These are phyloP conservation scores for Rosa persica DNA, from an alignment of 306 rosid species.

Conservation along the genomic window DNA sequence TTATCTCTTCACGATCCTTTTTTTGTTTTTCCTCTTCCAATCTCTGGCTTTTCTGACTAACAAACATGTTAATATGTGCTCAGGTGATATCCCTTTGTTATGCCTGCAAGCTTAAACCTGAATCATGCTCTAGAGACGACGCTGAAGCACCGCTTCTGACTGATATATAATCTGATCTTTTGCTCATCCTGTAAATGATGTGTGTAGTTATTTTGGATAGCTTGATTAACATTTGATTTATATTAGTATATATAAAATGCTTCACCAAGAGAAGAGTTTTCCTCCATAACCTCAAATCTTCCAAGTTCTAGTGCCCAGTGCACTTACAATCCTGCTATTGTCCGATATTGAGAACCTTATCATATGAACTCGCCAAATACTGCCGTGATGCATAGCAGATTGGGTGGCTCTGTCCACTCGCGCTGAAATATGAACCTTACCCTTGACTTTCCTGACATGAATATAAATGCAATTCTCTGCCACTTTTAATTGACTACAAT, in stretches of 20 bases:
- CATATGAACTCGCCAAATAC: too few species aligned
- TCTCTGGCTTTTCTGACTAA: background rate
- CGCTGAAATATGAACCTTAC: too few species aligned
- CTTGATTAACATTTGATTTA: slow-evolving; percentile 2
- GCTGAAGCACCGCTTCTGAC: slow-evolving; percentile 46
- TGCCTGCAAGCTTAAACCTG: slow-evolving; percentile 49
- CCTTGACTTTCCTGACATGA: too few species aligned
- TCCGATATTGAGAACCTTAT: too few species aligned
- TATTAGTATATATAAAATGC: background rate
- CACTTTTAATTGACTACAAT: too few species aligned
- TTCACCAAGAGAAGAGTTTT: background rate
- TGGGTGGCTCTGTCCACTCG: too few species aligned
- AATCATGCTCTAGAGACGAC: slow-evolving; percentile 23
- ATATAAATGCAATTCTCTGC: too few species aligned
- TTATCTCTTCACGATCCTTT: background rate
- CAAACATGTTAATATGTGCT: background rate
- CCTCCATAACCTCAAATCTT: background rate
- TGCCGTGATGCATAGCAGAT: too few species aligned
- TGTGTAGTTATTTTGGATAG: slow-evolving; percentile 15
- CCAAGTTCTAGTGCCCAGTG: background rate
- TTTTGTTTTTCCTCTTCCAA: slow-evolving; percentile 3
- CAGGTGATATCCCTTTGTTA: slow-evolving; percentile 58
- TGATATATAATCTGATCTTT: background rate
- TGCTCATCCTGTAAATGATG: background rate
- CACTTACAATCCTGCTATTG: too few species aligned